Percentiles rank a stretch among this genome's conserved stretches.
Evolutionary conservation across 2,329 filamentous ascomycete species (phyloP).

Genomic region (Claviceps sp.): DNA sequence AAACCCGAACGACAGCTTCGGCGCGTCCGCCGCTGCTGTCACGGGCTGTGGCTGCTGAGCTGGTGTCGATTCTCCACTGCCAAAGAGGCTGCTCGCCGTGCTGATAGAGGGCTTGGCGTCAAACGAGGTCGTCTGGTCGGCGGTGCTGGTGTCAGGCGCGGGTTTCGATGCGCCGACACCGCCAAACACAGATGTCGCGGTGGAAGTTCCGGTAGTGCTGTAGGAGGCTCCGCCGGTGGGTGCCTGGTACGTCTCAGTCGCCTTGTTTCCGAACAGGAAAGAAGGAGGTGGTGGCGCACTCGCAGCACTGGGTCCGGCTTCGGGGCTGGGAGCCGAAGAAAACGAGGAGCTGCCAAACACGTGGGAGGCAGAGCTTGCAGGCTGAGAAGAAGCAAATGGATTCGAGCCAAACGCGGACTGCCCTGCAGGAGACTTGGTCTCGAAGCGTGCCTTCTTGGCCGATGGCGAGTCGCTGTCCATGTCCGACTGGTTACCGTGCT

Average conservation of each 20-base stretch:
- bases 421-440: conserved; percentile 15
- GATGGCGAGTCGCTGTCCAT: conserved; percentile 29
- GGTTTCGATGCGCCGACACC: neutral
- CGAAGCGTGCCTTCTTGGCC: conserved; percentile 20
- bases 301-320: conserved; percentile 14
- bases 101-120: conserved; percentile 12
- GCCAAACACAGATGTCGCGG: conserved; percentile 7
- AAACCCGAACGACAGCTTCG: conserved; percentile 22
- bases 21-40: conserved; percentile 6
- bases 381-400: conserved; percentile 21
- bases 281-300: conserved; percentile 20
- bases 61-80: conserved; percentile 8
- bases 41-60: conserved; percentile 10
- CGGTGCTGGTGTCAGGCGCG: conserved; percentile 6
- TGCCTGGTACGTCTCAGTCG: conserved; percentile 16
- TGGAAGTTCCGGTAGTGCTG: neutral
- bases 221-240: conserved; percentile 8
- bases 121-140: conserved; percentile 9
- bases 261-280: conserved; percentile 22
- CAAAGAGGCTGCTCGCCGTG: conserved; percentile 4
- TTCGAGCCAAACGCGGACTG: conserved; percentile 17
- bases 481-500: conserved; percentile 28
- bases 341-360: conserved; percentile 12
- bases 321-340: conserved; percentile 9
- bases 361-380: conserved; percentile 13